A percentile compares a stretch with the other conserved stretches of the same genome.
Evolutionary conservation across 768 basidiomycete genomes (phyloP).

Genomic region (Boletales sp.): DNA sequence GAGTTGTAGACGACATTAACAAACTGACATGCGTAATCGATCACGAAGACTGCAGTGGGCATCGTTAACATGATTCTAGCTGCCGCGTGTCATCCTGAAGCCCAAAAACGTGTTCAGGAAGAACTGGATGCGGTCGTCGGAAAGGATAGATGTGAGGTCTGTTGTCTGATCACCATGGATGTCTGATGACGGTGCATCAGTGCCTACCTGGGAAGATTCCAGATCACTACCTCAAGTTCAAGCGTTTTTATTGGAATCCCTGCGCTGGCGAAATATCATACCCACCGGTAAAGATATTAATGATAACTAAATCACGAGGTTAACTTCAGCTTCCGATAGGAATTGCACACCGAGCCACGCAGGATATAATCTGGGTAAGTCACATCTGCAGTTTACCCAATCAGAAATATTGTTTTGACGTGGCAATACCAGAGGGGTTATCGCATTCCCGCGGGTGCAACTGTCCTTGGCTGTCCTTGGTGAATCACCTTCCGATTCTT

Average conservation of each 20-base stretch:
- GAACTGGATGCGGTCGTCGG: conserved; percentile 54
- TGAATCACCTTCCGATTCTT: not conserved
- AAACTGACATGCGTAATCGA: not conserved
- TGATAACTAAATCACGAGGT: no score
- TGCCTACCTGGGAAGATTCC: conserved; percentile 34
- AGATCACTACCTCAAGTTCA: conserved; percentile 31
- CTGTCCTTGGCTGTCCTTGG: conserved; percentile 18
- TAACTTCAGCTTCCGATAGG: conserved; percentile 20
- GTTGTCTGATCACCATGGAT: not conserved
- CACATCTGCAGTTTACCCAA: not conserved
- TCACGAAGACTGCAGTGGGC: conserved; percentile 40
- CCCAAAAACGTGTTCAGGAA: conserved; percentile 47
- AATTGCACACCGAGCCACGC: conserved; percentile 58
- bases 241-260: conserved; percentile 34
- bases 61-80: conserved; percentile 53
- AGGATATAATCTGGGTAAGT: conserved; percentile 57
- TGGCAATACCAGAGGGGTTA: conserved; percentile 12
- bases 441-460: conserved; percentile 22
- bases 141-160: conserved; percentile 21
- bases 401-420: conserved; percentile 34
- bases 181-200: conserved; percentile 10
- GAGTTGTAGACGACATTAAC: no score
- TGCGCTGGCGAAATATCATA: conserved; percentile 33
- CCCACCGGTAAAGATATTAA: conserved; percentile 17
- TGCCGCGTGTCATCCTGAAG: conserved; percentile 48